A percentile compares a stretch with the other conserved stretches of the same genome.
These are phyloP conservation scores for Venturia carpophila DNA, from an alignment of 2,329 filamentous ascomycete species.

Conservation along the genomic window DNA sequence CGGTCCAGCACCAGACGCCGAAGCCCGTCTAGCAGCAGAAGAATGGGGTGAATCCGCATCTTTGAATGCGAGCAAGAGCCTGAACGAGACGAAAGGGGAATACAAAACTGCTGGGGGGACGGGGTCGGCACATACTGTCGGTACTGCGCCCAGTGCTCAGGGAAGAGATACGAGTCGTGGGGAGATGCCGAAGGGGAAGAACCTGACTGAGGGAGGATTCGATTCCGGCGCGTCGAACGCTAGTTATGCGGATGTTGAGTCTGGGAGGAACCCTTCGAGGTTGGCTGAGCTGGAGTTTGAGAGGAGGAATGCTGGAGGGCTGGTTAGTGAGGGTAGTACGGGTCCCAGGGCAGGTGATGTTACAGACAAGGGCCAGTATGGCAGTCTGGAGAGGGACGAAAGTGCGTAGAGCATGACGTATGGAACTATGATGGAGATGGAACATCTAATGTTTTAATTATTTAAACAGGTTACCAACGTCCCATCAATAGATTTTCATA, in stretches of 20 bases:
- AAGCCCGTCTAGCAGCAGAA: constrained; percentile 37
- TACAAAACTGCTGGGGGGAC: neutral
- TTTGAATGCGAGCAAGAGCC: constrained; percentile 33
- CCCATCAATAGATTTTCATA: no score
- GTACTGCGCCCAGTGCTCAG: constrained; percentile 30
- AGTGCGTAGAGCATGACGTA: neutral
- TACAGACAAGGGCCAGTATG: constrained; percentile 12
- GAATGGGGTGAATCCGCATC: constrained; percentile 34
- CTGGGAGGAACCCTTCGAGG: constrained; percentile 45
- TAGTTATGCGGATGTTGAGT: constrained; percentile 46
- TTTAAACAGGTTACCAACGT: no score
- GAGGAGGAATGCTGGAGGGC: constrained; percentile 29
- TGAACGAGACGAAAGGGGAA: constrained; percentile 20
- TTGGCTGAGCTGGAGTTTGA: constrained; percentile 36
- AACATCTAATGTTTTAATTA: no score
- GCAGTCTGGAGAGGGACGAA: neutral
- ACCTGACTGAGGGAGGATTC: constrained; percentile 42
- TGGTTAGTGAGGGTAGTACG: constrained; percentile 22
- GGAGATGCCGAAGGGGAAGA: constrained; percentile 42
- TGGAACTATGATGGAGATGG: no score
- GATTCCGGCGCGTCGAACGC: constrained; percentile 36
- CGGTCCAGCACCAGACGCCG: constrained; percentile 40
- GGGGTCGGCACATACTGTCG: constrained; percentile 22
- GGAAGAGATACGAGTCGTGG: constrained; percentile 18
- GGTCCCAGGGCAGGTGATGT: neutral